Evolutionary conservation across 2,329 filamentous ascomycete species (phyloP), one percentile per base, ranked within the genome.

Genomic region (Colletotrichum sp.): DNA sequence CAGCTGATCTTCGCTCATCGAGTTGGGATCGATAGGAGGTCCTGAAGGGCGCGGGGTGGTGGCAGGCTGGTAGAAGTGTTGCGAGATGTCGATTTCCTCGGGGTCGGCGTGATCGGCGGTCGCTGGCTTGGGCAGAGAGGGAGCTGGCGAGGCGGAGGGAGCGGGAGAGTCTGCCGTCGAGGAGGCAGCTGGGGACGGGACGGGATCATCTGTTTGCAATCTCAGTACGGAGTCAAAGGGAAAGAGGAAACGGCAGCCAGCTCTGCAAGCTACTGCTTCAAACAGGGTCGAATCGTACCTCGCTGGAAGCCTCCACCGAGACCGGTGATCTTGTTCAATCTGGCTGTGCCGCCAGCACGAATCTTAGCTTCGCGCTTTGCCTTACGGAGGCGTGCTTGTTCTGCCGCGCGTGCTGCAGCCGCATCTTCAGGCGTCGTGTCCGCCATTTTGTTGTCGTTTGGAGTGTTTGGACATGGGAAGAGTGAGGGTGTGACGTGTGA

Each of bases 311-410:
- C 88, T 32, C 92, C 93, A 72, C 92, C 93, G 30, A 95, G 85
- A 2, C 93, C 92, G 15, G 93, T 95, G 83, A 97, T 97, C 83
- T 91, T 94, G 80, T 94, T 93, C 77, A 97, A 85, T 76, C 95
- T 88, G 52, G 92, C 90, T 21, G 92, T 91, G 73, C 93, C 94
- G 75, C 93, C 92, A 66, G 93, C 92, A 80, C 90, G 91, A 85
- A 96, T 92, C 88, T 96, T 96, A 74, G 94, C 94, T 83, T 95
- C 93, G 65, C 94, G 91, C 52, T 94, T 92, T 83, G 96, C 94
- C 84, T 95, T 95, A 79, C 95, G 93, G 74, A 95, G 88, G 63
- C 94, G 92, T 48, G 93, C 93, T 84, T 95, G 93, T 78, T 93
- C 91, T 30, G 89, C 85, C 5, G 91, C 90, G 76, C 90, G 86